phyloP scores from a whole-genome alignment of 2,329 filamentous ascomycete species.

The Fusarium liriodendri region DNA sequence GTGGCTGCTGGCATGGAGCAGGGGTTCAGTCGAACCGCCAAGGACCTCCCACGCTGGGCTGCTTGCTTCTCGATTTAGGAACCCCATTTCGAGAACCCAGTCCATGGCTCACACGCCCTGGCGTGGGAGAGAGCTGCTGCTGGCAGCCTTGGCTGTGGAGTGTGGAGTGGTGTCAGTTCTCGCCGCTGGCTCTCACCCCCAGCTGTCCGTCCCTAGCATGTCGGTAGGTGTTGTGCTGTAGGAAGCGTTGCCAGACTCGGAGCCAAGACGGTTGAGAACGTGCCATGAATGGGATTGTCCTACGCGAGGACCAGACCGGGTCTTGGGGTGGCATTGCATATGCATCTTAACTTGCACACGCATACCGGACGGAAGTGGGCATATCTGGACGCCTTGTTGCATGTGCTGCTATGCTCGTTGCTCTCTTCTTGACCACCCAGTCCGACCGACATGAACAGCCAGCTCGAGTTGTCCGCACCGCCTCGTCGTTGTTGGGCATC shows the following conservation, averaged over 20 bases:
- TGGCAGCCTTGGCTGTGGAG: slow-evolving; percentile 27
- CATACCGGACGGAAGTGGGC: slow-evolving; percentile 35
- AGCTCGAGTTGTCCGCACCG: neutral
- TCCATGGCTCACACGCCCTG: slow-evolving; percentile 38
- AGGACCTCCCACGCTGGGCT: slow-evolving; percentile 38
- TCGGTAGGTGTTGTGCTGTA: slow-evolving; percentile 1
- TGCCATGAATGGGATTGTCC: slow-evolving; percentile 43
- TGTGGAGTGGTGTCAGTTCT: slow-evolving; percentile 34
- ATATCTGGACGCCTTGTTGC: slow-evolving; percentile 16
- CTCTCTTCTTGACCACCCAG: slow-evolving; percentile 8
- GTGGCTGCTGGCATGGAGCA: slow-evolving; percentile 39
- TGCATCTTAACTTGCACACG: slow-evolving; percentile 39
- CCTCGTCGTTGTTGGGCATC: slow-evolving; percentile 9
- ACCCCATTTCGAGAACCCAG: slow-evolving; percentile 37
- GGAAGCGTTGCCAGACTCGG: slow-evolving; percentile 8
- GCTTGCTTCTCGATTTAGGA: slow-evolving; percentile 41
- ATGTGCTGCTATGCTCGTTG: slow-evolving; percentile 15
- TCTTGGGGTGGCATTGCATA: slow-evolving; percentile 43
- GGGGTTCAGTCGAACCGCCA: slow-evolving; percentile 41
- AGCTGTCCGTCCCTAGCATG: slow-evolving; percentile 16
- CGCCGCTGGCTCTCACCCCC: slow-evolving; percentile 26
- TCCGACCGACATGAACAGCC: slow-evolving; percentile 10
- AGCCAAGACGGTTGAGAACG: slow-evolving; percentile 42
- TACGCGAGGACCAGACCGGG: slow-evolving; percentile 40
- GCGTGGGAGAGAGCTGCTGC: slow-evolving; percentile 18